Evolutionary conservation across 2,329 filamentous ascomycete genomes (phyloP), one percentile per base, ranked within the genome.

Genomic region (Neocucurbitaria cava): DNA sequence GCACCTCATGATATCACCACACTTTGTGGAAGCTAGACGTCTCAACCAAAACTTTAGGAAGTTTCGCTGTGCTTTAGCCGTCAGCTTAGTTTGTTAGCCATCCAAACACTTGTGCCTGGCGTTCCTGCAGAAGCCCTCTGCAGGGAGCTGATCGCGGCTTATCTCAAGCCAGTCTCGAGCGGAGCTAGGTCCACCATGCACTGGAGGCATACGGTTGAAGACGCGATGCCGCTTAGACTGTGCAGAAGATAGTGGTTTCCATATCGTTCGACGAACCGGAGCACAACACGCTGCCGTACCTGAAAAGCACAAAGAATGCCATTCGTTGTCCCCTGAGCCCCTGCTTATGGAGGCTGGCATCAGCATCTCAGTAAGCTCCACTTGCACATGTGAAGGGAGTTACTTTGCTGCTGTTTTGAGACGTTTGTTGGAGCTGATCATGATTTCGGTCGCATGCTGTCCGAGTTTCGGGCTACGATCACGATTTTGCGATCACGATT

Each of bases 101-200:
- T 39, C 18, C 36, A 21, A 39, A 40, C 10, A 23, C 21, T 21
- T 49, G 57, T 49, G 20, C 49, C 49, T 54, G 55, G 31, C 46
- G 66, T 72, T 65, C 66, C 67, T 72, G 68, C 65, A 68, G 62
- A 63, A 61, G 66, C 58, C 58, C 56, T 58, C 49, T 38, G 39
- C 49, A 56, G 51, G 54, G 30, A 54, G 47, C 57, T 60, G 59
- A 59, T 49, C 9, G 46, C 41, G 46, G 47, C 45, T 54, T 45
- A 55, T 57, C 40, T 28, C 42, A 40, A 33, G 10, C 36, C 35
- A 43, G 43, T 39, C 20, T 21, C 23, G 5, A 38, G 40, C 15
- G 17, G 9, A 43, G 36, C 11, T 7, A 44, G 18, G 18, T 26
- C 23, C 44, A 23, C 15, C 28, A 28, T 33, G 36, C 23, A n/a